Percentiles rank a stretch among this genome's conserved stretches.
Conservation (phyloP, 2,329 filamentous ascomycete genomes). For the Drechslerella dactyloides region DNA sequence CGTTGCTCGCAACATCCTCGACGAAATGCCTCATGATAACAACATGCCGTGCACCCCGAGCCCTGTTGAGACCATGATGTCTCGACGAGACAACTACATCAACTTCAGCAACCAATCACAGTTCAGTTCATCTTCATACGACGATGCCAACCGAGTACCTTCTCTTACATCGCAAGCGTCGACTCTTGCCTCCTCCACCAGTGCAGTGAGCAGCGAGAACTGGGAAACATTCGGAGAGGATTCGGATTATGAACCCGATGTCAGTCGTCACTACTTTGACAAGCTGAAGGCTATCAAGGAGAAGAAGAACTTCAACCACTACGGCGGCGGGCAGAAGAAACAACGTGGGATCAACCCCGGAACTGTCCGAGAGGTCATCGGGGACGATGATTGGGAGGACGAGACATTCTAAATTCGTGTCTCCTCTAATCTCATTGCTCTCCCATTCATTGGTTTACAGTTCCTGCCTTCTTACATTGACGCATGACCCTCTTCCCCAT, state of each 20-base stretch:
- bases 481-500: slow-evolving; percentile 7
- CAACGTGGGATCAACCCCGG: slow-evolving; percentile 24
- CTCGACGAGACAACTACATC: slow-evolving; percentile 12
- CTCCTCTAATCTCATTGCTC: slow-evolving; percentile 6
- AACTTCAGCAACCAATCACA: slow-evolving; percentile 23
- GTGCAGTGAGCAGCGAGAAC: slow-evolving; percentile 53
- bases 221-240: slow-evolving; percentile 55
- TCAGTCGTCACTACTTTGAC: slow-evolving; percentile 46
- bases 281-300: slow-evolving; percentile 44
- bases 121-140: slow-evolving; percentile 23
- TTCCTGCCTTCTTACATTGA: slow-evolving; percentile 3
- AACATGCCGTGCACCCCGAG: slow-evolving; percentile 20
- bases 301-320: slow-evolving; percentile 39
- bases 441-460: slow-evolving; percentile 2
- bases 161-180: slow-evolving; percentile 49
- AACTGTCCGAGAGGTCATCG: slow-evolving; percentile 19
- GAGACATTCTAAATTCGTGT: slow-evolving; percentile 25
- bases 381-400: slow-evolving; percentile 47
- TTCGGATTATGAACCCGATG: slow-evolving; percentile 51
- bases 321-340: slow-evolving; percentile 32
- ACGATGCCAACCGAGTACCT: slow-evolving; percentile 41
- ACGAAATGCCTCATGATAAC: slow-evolving; percentile 39
- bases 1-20: slow-evolving; percentile 35
- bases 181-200: slow-evolving; percentile 44
- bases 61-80: slow-evolving; percentile 35